These are phyloP conservation scores for Cyberlindnera maritima DNA, from an alignment of 805 yeast genomes.

Conservation along the genomic window DNA sequence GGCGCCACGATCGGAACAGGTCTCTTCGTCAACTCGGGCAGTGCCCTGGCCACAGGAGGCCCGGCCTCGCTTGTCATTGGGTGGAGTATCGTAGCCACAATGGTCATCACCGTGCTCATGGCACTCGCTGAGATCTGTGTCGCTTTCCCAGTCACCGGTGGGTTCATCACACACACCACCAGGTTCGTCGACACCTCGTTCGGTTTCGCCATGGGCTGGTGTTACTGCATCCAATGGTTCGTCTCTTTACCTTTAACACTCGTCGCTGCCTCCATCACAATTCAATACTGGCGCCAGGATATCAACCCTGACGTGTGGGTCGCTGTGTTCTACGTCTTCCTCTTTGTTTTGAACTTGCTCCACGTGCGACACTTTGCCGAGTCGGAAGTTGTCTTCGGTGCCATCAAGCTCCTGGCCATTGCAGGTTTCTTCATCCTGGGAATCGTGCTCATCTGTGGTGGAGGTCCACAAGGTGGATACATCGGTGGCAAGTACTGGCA, in stretches of 20 bases:
- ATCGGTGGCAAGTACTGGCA: slow-evolving; percentile 52
- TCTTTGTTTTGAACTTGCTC: slow-evolving; percentile 45
- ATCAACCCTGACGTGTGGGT: slow-evolving; percentile 57
- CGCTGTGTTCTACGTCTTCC: slow-evolving; percentile 47
- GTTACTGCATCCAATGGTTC: slow-evolving; percentile 53
- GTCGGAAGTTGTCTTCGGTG: slow-evolving; percentile 47
- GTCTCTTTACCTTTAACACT: slow-evolving; percentile 54
- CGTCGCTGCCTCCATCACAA: slow-evolving; percentile 58
- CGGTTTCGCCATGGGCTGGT: slow-evolving; percentile 52
- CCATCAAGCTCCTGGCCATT: slow-evolving; percentile 46
- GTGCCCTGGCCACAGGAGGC: slow-evolving; percentile 68
- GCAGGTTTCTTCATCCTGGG: slow-evolving; percentile 48
- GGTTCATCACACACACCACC: slow-evolving; percentile 47
- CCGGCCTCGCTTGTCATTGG: slow-evolving; percentile 51
- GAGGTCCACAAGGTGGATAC: slow-evolving; percentile 47
- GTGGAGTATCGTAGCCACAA: slow-evolving; percentile 49
- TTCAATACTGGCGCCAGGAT: slow-evolving; percentile 48
- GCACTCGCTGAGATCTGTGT: slow-evolving; percentile 53
- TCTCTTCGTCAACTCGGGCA: slow-evolving; percentile 72
- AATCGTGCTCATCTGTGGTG: slow-evolving; percentile 51
- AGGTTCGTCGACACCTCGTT: slow-evolving; percentile 53
- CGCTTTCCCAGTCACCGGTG: slow-evolving; percentile 52
- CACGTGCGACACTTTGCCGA: slow-evolving; percentile 57
- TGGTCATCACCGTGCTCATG: slow-evolving; percentile 58
- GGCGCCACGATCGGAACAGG: slow-evolving; percentile 88